These are phyloP conservation scores for Baorangia bicolor DNA, from an alignment of 768 basidiomycete genomes.

Conservation along the genomic window DNA sequence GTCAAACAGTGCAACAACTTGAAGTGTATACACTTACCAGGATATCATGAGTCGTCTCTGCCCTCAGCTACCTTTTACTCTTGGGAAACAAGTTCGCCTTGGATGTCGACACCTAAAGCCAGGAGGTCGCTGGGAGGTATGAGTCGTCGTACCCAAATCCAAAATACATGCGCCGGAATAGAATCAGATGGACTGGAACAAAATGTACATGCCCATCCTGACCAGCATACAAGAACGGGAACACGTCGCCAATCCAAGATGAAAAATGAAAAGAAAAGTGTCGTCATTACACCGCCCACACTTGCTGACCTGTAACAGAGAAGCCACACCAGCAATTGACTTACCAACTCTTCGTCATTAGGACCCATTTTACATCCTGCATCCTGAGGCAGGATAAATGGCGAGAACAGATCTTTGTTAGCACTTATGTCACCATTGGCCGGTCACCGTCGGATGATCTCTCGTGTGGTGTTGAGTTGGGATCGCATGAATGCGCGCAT, in stretches of 20 bases:
- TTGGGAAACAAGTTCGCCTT: constrained; percentile 32
- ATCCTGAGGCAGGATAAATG: constrained; percentile 17
- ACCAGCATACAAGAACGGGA: constrained; percentile 53
- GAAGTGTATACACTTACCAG: constrained; percentile 12
- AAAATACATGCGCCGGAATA: not conserved
- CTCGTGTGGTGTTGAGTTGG: constrained; percentile 7
- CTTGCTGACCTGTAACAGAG: not conserved
- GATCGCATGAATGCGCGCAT: constrained; percentile 18
- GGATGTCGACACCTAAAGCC: constrained; percentile 29
- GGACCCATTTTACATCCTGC: constrained; percentile 14
- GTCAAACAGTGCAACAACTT: not conserved
- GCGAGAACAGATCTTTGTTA: constrained; percentile 14
- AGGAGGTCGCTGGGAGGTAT: constrained; percentile 31
- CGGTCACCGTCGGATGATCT: not conserved
- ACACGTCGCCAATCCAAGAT: constrained; percentile 50
- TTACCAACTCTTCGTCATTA: constrained; percentile 17
- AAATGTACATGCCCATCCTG: constrained; percentile 40
- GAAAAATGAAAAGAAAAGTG: not conserved
- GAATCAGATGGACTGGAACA: not conserved
- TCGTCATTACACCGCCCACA: not conserved
- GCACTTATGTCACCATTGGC: not conserved
- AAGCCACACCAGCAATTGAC: not conserved
- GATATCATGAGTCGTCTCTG: constrained; percentile 8
- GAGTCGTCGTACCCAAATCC: constrained; percentile 30
- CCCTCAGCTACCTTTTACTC: constrained; percentile 24